Conservation (phyloP, 2,329 filamentous ascomycete species). For the Bipolaris bicolor region DNA sequence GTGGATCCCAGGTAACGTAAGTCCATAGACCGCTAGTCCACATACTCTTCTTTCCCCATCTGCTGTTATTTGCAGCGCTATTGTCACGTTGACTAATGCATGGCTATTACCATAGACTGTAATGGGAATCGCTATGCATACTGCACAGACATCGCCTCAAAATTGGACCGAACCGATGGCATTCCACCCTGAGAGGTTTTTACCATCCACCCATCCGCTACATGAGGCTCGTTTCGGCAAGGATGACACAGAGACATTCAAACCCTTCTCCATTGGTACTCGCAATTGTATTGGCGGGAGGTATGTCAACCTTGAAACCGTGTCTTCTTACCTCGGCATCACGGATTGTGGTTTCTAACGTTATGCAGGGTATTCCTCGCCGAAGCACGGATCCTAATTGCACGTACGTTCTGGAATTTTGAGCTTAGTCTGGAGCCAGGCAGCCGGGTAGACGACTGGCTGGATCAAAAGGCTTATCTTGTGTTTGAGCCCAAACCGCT, state of each 20-base stretch:
- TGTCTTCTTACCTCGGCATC: neutral
- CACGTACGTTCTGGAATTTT: conserved; percentile 4
- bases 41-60: neutral
- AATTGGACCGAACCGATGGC: conserved; percentile 8
- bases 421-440: neutral
- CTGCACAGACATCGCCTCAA: conserved; percentile 5
- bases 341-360: neutral
- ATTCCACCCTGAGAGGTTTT: conserved; percentile 10
- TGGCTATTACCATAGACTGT: neutral
- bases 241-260: conserved; percentile 13
- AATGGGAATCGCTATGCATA: conserved; percentile 5
- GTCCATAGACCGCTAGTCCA: neutral
- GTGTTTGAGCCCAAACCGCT: conserved; percentile 6
- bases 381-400: neutral
- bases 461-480: conserved; percentile 8
- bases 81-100: neutral
- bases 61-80: neutral
- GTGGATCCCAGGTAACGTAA: conserved; percentile 4
- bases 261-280: conserved; percentile 12
- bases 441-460: neutral
- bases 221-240: conserved; percentile 1
- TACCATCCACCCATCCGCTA: neutral
- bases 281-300: conserved; percentile 14
- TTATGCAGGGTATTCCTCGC: conserved; percentile 3
- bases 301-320: neutral